A percentile compares a stretch with the other conserved stretches of the same genome.
Conservation (phyloP, 495 filamentous ascomycete genomes). For the Parmelia sp. region DNA sequence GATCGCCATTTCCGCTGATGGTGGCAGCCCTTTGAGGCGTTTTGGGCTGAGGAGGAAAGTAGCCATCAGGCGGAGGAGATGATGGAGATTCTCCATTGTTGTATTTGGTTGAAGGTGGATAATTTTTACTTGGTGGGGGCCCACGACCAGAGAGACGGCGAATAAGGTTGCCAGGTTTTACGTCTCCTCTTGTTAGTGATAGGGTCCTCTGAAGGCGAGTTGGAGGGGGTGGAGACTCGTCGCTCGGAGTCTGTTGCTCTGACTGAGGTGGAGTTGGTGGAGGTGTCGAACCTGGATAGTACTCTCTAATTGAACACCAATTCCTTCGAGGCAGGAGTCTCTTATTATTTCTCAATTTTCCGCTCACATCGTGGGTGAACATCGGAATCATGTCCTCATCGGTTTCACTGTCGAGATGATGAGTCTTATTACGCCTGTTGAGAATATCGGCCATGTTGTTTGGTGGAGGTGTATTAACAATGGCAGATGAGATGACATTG, state of each 20-base stretch:
- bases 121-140: slow-evolving; percentile 23
- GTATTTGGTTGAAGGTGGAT: slow-evolving; percentile 42
- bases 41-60: slow-evolving; percentile 30
- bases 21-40: slow-evolving; percentile 18
- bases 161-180: slow-evolving; percentile 45
- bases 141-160: slow-evolving; percentile 46
- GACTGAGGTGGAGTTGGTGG: slow-evolving; percentile 53
- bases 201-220: slow-evolving; percentile 50
- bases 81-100: slow-evolving; percentile 24
- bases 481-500: slow-evolving; percentile 80
- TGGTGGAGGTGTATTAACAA: slow-evolving; percentile 86
- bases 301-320: slow-evolving; percentile 83
- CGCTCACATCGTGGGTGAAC: slow-evolving; percentile 82
- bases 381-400: slow-evolving; percentile 95
- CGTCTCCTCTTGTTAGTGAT: slow-evolving; percentile 55
- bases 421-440: slow-evolving; percentile 88
- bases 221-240: slow-evolving; percentile 43
- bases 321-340: slow-evolving; percentile 84
- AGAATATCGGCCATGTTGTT: slow-evolving; percentile 85
- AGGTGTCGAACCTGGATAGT: slow-evolving; percentile 67
- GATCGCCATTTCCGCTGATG: slow-evolving; percentile 5
- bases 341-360: slow-evolving; percentile 84
- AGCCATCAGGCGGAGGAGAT: slow-evolving; percentile 32
- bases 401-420: slow-evolving; percentile 68
- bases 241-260: slow-evolving; percentile 26